phyloP scores from a whole-genome alignment of 2,329 filamentous ascomycete species.

The Scedosporium apiospermum region DNA sequence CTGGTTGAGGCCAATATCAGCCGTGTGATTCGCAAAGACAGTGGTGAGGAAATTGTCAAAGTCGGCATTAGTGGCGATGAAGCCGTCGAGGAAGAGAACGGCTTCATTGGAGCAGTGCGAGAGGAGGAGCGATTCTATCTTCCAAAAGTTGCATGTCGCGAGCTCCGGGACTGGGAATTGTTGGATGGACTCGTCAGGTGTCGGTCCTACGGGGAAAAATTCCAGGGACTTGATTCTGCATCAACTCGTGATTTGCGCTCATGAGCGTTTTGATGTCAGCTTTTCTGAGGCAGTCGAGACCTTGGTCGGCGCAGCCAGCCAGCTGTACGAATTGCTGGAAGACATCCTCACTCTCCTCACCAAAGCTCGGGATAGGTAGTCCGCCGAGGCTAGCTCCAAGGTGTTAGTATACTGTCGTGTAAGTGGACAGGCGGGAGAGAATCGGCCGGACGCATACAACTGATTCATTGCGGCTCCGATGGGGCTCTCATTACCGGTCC shows the following conservation, averaged over 20 bases:
- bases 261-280: conserved; percentile 14
- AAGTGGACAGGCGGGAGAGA: not conserved
- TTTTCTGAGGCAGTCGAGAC: conserved; percentile 18
- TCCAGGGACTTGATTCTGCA: conserved; percentile 15
- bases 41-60: conserved; percentile 21
- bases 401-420: not conserved
- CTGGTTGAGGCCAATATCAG: conserved; percentile 15
- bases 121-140: conserved; percentile 17
- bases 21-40: conserved; percentile 23
- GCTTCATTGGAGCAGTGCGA: conserved; percentile 22
- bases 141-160: conserved; percentile 17
- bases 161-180: conserved; percentile 22
- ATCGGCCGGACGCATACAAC: conserved; percentile 15
- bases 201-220: conserved; percentile 23
- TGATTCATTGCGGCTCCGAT: conserved; percentile 23
- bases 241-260: conserved; percentile 18
- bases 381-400: conserved; percentile 16
- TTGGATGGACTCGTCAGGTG: conserved; percentile 21
- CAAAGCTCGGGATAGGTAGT: conserved; percentile 21
- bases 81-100: conserved; percentile 19
- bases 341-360: conserved; percentile 20
- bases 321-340: conserved; percentile 22
- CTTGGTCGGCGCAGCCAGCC: conserved; percentile 19
- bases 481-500: conserved; percentile 21
- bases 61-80: conserved; percentile 18